Conservation (phyloP, 176 grass and related monocot species). For the Musa schizocarpa region DNA sequence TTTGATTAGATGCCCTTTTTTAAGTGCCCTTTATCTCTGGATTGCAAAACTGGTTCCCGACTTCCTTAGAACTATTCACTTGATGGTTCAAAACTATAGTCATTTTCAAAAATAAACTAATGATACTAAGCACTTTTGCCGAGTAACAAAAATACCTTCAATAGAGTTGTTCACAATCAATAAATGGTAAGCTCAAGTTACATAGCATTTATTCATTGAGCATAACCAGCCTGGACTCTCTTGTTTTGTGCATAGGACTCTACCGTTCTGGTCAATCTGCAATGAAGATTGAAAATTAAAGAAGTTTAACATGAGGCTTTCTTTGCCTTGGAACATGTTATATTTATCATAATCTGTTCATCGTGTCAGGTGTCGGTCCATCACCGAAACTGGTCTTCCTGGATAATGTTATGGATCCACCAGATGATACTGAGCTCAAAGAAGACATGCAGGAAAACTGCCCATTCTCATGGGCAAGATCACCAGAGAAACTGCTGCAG, state of each 20-base stretch:
- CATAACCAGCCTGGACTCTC: too few species aligned
- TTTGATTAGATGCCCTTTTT: background rate
- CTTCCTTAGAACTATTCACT: too few species aligned
- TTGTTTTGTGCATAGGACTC: too few species aligned
- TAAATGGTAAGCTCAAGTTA: too few species aligned
- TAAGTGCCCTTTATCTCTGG: background rate
- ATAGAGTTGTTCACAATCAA: too few species aligned
- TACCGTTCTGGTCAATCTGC: too few species aligned
- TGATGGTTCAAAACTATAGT: too few species aligned
- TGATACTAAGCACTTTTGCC: too few species aligned
- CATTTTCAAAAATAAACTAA: too few species aligned
- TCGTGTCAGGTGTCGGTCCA: conserved; percentile 41
- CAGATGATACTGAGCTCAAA: conserved; percentile 36
- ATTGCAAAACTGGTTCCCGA: background rate
- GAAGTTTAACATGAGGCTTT: background rate
- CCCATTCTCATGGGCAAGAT: conserved; percentile 89
- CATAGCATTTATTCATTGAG: too few species aligned
- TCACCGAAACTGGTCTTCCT: conserved; percentile 25
- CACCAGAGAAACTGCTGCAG: conserved; percentile 90
- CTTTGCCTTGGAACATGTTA: background rate
- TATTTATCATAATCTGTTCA: background rate
- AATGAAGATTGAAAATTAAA: too few species aligned
- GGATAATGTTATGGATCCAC: conserved; percentile 36
- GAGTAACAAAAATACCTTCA: too few species aligned
- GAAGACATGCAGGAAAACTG: conserved; percentile 58